Evolutionary conservation across 2,329 filamentous ascomycete species (phyloP).

Genomic region (Aureobasidium sp.): DNA sequence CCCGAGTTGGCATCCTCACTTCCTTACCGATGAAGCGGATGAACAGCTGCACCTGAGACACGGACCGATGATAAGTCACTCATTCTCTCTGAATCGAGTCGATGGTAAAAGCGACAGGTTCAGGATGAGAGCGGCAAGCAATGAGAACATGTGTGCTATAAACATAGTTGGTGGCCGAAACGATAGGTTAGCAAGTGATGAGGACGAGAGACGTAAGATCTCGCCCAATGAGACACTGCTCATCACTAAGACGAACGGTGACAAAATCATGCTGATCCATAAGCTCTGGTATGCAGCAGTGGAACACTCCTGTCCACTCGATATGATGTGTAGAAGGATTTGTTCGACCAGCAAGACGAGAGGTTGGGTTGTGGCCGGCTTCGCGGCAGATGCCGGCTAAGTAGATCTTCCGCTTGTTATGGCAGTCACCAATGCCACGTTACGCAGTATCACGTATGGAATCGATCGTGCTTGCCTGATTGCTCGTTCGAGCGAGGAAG

Average conservation of each 20-base stretch:
- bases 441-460: neutral
- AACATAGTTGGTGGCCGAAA: too few relatives aligned
- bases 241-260: neutral
- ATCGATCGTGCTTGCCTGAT: neutral
- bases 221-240: neutral
- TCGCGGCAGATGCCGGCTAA: neutral
- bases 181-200: neutral
- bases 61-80: neutral
- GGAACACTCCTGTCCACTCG: neutral
- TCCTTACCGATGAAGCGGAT: neutral
- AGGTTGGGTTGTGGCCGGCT: neutral
- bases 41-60: neutral
- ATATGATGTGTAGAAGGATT: neutral
- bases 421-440: neutral
- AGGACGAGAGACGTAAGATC: neutral
- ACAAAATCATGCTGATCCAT: neutral
- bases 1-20: neutral
- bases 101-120: neutral
- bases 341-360: neutral
- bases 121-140: too few relatives aligned
- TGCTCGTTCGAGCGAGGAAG: neutral
- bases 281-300: neutral
- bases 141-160: too few relatives aligned
- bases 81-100: too few relatives aligned
- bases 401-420: neutral